Evolutionary conservation across 2,329 filamentous ascomycete species (phyloP).

Genomic region (Claviceps monticola): DNA sequence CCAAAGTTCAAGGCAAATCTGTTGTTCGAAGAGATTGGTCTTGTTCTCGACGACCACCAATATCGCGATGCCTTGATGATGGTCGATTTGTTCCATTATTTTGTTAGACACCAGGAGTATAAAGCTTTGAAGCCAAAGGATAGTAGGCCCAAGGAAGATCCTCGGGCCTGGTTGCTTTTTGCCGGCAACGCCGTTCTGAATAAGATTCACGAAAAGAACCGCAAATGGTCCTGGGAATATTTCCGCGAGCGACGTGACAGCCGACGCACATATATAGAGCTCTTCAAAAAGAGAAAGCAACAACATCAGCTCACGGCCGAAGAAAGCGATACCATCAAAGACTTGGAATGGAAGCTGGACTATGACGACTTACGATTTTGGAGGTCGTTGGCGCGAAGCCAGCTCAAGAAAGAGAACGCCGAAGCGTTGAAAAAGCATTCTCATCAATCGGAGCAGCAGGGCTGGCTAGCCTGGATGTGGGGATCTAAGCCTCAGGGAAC

Average conservation of each 20-base stretch:
- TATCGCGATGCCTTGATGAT: conserved; percentile 97
- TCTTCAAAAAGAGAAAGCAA: conserved; percentile 90
- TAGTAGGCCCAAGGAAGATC: conserved; percentile 71
- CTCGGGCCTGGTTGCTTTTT: conserved; percentile 82
- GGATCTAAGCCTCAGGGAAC: conserved; percentile 53
- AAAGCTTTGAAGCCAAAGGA: conserved; percentile 81
- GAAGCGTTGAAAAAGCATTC: conserved; percentile 59
- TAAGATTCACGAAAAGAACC: conserved; percentile 91
- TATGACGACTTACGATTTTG: conserved; percentile 98
- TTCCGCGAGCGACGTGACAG: conserved; percentile 88
- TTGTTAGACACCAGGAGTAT: conserved; percentile 94
- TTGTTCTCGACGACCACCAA: conserved; percentile 94
- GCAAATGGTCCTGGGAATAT: conserved; percentile 90
- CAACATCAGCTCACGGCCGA: conserved; percentile 54
- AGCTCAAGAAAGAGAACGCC: conserved; percentile 88
- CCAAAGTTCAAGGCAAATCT: conserved; percentile 85
- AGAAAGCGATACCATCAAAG: conserved; percentile 59
- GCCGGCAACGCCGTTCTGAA: conserved; percentile 77
- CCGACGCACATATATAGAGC: conserved; percentile 71
- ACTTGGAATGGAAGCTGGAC: conserved; percentile 71
- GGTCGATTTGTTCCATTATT: conserved; percentile 96
- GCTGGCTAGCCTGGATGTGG: conserved; percentile 90
- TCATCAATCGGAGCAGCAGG: conserved; percentile 52
- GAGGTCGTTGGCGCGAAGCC: conserved; percentile 84
- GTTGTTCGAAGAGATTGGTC: conserved; percentile 91